Evolutionary conservation across 345 rosid species (phyloP).

Genomic region (Hevea brasiliensis): DNA sequence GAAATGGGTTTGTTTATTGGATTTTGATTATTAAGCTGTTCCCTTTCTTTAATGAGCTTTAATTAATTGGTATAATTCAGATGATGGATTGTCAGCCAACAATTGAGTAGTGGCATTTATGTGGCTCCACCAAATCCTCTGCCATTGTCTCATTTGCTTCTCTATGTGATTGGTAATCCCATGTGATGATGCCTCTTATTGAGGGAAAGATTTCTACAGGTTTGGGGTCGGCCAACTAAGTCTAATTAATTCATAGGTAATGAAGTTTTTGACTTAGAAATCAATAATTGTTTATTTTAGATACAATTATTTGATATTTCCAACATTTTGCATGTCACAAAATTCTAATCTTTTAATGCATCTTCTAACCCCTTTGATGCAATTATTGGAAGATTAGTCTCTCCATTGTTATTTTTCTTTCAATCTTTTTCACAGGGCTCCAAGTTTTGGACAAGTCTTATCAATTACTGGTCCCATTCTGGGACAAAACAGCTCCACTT

Average conservation of each 20-base stretch:
- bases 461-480: conserved; percentile 12
- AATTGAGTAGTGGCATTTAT: conserved; percentile 39
- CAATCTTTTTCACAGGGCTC: neutral
- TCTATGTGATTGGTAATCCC: conserved; percentile 51
- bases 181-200: conserved; percentile 52
- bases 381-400: neutral
- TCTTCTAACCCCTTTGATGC: neutral
- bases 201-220: conserved; percentile 1
- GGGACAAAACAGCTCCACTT: too few relatives aligned
- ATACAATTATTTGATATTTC: neutral
- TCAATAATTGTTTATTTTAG: neutral
- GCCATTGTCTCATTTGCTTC: conserved; percentile 58
- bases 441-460: conserved; percentile 10
- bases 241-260: neutral
- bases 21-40: conserved; percentile 12
- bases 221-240: neutral
- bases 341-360: neutral
- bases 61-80: neutral
- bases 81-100: conserved; percentile 25
- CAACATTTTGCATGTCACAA: too few relatives aligned
- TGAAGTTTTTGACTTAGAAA: neutral
- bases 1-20: neutral
- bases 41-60: neutral
- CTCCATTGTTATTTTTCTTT: neutral
- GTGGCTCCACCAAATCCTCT: conserved; percentile 69